Evolutionary conservation across 148 eudicot species (phyloP), one percentile per base, ranked within the genome.

Genomic region (Linanthus parryae): DNA sequence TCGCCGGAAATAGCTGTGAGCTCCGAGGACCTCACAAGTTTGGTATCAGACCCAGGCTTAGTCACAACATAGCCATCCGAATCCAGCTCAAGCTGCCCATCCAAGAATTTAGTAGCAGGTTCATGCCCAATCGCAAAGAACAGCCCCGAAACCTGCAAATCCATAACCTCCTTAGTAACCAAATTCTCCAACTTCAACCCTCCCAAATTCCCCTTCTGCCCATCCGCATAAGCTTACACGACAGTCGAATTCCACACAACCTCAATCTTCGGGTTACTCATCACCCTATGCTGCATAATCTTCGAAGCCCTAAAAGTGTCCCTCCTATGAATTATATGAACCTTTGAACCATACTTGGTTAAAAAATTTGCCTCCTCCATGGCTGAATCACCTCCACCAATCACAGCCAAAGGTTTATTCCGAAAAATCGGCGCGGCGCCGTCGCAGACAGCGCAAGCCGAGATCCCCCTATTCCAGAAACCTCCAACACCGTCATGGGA

Each of bases 41-140:
- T n/a, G n/a, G n/a, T n/a, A n/a, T n/a, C n/a, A 0, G 83, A 73
- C 21, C 97, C 97, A 0, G 88, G 78, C 56, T 67, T 73, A 0
- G 95, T 85, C 15, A 73, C 77, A 18, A 89, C 86, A 56, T 89
- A 89, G 27, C 91, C 95, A 61, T 80, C 94, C 0, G 61, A 59
- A 62, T 85, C 91, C 58, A 89, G 36, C 68, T 80, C 66, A 65
- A 85, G 37, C 65, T 89, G 95, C 40, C 81, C 87, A 8, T 63
- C 90, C 79, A 89, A 69, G 57, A 89, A 89, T 76, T 62, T 77
- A 1, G 95, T 85, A 1, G 91, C 95, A 0, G 97, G 97, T 46
- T 82, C 91, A 35, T 90, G 97, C 58, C 97, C 97, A 16, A 85
- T 90, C 0, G 91, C 97, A 22, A 85, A 90, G 65, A 90, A 90